A percentile compares a stretch with the other conserved stretches of the same genome.
Conservation (phyloP, 169 alveolate species). For the Toxoplasma gondii region DNA sequence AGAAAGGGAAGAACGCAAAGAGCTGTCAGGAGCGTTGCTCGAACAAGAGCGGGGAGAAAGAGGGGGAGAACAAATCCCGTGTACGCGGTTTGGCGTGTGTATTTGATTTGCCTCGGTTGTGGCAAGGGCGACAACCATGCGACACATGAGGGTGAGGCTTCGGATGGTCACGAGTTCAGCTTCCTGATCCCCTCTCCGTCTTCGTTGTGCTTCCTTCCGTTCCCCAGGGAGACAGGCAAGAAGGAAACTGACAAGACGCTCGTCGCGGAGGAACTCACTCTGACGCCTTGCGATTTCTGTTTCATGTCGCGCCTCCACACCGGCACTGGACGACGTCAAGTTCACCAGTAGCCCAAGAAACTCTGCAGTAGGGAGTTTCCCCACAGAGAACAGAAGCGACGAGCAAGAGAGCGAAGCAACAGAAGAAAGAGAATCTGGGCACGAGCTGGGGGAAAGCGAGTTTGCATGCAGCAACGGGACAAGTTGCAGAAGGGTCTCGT, state of each 20-base stretch:
- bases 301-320: neutral
- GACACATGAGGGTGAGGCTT: slow-evolving; percentile 12
- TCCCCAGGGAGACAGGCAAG: neutral
- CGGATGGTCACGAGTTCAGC: neutral
- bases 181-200: neutral
- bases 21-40: neutral
- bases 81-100: neutral
- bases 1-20: neutral
- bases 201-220: neutral
- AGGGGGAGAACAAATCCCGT: neutral
- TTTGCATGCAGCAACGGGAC: neutral
- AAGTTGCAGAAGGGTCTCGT: neutral
- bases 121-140: neutral
- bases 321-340: neutral
- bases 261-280: neutral
- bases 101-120: neutral
- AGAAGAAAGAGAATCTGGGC: neutral
- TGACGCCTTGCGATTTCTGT: neutral
- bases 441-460: neutral
- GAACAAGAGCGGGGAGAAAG: neutral
- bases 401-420: neutral
- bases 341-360: slow-evolving; percentile 3
- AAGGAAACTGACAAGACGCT: neutral
- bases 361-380: neutral
- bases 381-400: neutral